These are phyloP conservation scores for Solanum tacnaense DNA, from an alignment of 257 asterid genomes.

Conservation along the genomic window DNA sequence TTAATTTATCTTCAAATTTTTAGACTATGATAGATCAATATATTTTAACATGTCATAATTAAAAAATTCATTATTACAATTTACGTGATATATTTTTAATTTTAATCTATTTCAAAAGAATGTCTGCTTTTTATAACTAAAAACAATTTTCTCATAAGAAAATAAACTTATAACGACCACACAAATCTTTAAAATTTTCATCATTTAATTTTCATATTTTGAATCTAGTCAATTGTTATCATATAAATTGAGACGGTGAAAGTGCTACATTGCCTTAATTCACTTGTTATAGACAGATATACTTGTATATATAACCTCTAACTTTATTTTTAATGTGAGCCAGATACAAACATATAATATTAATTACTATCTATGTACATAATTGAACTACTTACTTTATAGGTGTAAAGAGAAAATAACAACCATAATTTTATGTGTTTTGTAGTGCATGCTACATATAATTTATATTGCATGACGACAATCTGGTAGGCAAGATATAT, in stretches of 20 bases:
- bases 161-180: too few species aligned
- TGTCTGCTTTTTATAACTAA: neutral
- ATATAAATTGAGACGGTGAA: neutral
- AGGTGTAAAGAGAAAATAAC: neutral
- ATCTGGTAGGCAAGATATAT: neutral
- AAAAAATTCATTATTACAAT: rapidly evolving
- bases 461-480: neutral
- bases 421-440: neutral
- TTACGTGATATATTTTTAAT: neutral
- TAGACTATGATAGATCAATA: neutral
- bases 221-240: neutral
- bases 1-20: neutral
- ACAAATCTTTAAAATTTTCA: too few species aligned
- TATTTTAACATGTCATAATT: neutral
- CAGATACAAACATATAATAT: neutral
- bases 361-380: neutral
- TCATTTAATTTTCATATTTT: neutral
- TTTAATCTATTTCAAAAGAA: neutral
- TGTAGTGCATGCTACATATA: neutral
- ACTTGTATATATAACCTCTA: neutral
- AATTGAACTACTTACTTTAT: neutral
- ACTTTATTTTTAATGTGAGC: neutral
- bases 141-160: neutral
- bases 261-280: neutral
- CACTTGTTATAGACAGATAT: neutral